A percentile compares a stretch with the other conserved stretches of the same genome.
These are phyloP conservation scores for Yamadazyma taylorii DNA, from an alignment of 1,139 yeast genomes.

Conservation along the genomic window DNA sequence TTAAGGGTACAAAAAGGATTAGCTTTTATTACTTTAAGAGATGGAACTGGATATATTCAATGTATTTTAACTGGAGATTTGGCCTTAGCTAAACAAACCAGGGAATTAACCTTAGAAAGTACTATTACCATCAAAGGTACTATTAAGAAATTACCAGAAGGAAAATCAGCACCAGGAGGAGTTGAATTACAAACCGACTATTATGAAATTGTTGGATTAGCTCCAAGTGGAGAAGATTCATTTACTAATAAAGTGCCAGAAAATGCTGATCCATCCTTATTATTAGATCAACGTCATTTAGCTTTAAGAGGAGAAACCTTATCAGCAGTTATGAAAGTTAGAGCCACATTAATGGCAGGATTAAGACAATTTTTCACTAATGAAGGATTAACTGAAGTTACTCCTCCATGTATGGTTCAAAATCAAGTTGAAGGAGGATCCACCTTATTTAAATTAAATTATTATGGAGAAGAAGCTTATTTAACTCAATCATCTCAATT, in stretches of 20 bases:
- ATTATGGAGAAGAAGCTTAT: conserved; percentile 96
- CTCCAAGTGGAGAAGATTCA: conserved; percentile 95
- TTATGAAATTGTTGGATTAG: conserved; percentile 84
- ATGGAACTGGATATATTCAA: conserved; percentile 91
- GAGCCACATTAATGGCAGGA: conserved; percentile 74
- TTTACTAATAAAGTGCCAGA: conserved; percentile 93
- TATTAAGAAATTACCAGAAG: conserved; percentile 84
- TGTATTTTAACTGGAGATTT: conserved; percentile 86
- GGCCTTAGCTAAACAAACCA: conserved; percentile 86
- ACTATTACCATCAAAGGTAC: conserved; percentile 80
- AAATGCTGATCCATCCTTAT: conserved; percentile 87
- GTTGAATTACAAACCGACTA: conserved; percentile 91
- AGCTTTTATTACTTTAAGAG: conserved; percentile 88
- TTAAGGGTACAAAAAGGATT: conserved; percentile 89
- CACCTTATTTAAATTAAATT: conserved; percentile 87
- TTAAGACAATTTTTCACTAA: conserved; percentile 77
- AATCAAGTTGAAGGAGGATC: conserved; percentile 99
- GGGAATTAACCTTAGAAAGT: conserved; percentile 84
- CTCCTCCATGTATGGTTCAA: conserved; percentile 99
- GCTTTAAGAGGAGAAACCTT: conserved; percentile 93
- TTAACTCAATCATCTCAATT: conserved; percentile 97
- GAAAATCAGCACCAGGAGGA: conserved; percentile 97
- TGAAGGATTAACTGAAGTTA: conserved; percentile 82
- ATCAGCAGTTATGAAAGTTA: conserved; percentile 92
- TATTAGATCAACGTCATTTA: conserved; percentile 94